Evolutionary conservation across 2,329 filamentous ascomycete genomes (phyloP).

Genomic region (Claviceps sorghi): DNA sequence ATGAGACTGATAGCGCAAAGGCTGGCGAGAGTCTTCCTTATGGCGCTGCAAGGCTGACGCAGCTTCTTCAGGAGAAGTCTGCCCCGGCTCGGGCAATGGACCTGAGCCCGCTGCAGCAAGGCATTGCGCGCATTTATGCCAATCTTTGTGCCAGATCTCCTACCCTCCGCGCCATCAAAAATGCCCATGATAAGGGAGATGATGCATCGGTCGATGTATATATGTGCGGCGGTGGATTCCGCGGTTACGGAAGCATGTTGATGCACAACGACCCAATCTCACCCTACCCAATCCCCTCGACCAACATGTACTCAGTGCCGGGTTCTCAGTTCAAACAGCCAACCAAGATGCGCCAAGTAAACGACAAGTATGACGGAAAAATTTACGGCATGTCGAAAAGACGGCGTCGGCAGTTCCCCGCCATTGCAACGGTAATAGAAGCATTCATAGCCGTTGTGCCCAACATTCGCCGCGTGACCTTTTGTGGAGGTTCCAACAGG

Average conservation of each 20-base stretch:
- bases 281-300: slow-evolving; percentile 71
- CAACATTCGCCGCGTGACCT: slow-evolving; percentile 57
- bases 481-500: slow-evolving; percentile 76
- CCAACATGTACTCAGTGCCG: slow-evolving; percentile 61
- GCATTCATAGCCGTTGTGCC: slow-evolving; percentile 57
- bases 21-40: slow-evolving; percentile 45
- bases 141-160: slow-evolving; percentile 35
- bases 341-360: slow-evolving; percentile 34
- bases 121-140: slow-evolving; percentile 46
- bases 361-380: slow-evolving; percentile 35
- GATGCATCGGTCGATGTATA: slow-evolving; percentile 51
- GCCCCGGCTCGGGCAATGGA: slow-evolving; percentile 29
- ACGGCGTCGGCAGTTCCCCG: slow-evolving; percentile 66
- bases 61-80: slow-evolving; percentile 28
- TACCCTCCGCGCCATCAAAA: slow-evolving; percentile 26
- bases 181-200: slow-evolving; percentile 20
- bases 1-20: slow-evolving; percentile 38
- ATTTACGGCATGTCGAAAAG: slow-evolving; percentile 70
- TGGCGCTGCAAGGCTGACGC: slow-evolving; percentile 43
- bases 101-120: slow-evolving; percentile 37
- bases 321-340: slow-evolving; percentile 45
- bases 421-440: slow-evolving; percentile 67
- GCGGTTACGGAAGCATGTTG: slow-evolving; percentile 80
- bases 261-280: slow-evolving; percentile 61
- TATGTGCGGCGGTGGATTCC: slow-evolving; percentile 78